Evolutionary conservation across 2,329 filamentous ascomycete genomes (phyloP), one percentile per base, ranked within the genome.

Genomic region (Bimuria novae-zelandiae): DNA sequence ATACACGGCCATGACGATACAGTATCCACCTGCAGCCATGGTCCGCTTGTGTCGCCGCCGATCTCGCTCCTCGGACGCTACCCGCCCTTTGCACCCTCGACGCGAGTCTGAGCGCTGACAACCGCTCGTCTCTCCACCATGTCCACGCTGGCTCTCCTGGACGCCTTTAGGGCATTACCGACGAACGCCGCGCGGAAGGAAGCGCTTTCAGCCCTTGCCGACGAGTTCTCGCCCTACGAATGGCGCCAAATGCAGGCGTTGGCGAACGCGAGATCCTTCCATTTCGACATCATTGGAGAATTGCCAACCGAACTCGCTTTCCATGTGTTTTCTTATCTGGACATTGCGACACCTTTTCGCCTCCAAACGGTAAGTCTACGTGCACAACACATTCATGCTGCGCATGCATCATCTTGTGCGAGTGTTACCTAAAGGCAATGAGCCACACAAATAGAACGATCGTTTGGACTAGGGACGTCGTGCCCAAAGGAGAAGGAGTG

Each of bases 261-360:
- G 7, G 61, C 62, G 47, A 49, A 51, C 35, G 41, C 51, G 22
- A 66, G 55, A 35, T 44, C 60, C 32, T 73, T 74, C 54, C 56
- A 62, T 10, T 54, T 50, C 41, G 75, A 77, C 54, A 67, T 75
- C 29, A 48, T 77, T 27, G 64, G 60, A n/a, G 52, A 32, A 1
- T 55, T 77, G 30, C 75, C 76, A 4, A 14, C 71, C 12, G 76
- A 78, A 61, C 59, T 78, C 7, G 61, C 73, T 5, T 61, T 68
- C 17, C 54, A 66, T 4, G 49, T 76, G 14, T 75, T 77, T 52
- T 51, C 54, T 27, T 58, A 72, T 61, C 43, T 77, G 51, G 70
- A 70, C 36, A 43, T 61, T 37, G 30, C 67, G 40, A 58, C 65
- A 4, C 52, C 64, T 2, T 73, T 67, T 50, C 66, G 58, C 36